Base-by-base conservation (phyloP, 495 filamentous ascomycete genomes). In the Barbatosphaeria neglecta region DNA sequence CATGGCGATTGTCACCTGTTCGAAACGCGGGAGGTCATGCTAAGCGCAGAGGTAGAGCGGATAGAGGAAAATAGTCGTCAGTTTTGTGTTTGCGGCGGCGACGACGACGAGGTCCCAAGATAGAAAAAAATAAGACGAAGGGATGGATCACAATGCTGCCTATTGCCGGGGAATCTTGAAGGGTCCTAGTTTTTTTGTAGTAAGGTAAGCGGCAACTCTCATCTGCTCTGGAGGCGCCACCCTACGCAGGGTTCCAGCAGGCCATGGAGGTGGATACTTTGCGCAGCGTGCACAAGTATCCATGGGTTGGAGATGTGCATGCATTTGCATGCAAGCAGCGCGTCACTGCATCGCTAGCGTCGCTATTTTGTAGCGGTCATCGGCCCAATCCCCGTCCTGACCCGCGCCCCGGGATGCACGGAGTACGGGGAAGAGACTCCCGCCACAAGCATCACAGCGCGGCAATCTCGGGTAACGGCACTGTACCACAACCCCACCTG, bases 1-100 rank as follows among this genome's bases (percentile, higher is more conserved):
- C 60, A 65, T 65, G 54, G 57, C 50, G 52, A 47, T 44, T 57
- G 54, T 57, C 39, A 47, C 44, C 52, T 54, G 10, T 2, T 41
- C 39, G 19, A 41, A n/a, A n/a, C 39, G 20, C 39, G 2, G 15
- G 39, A 18, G 11, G 22, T 24, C 39, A 41, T 41, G 18, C 33
- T 16, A 5, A 37, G 4, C 13, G 33, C 15, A 16, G n/a, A n/a
- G n/a, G n/a, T n/a, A n/a, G n/a, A n/a, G n/a, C n/a, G n/a, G n/a
- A n/a, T n/a, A n/a, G n/a, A n/a, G n/a, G n/a, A n/a, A n/a, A n/a
- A n/a, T n/a, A n/a, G n/a, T n/a, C n/a, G n/a, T n/a, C n/a, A n/a
- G n/a, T n/a, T n/a, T n/a, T n/a, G n/a, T n/a, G n/a, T n/a, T n/a
- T n/a, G n/a, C 31, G 6, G 31, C 31, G 31, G 31, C 16, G 31